Percentiles rank a stretch among this genome's conserved stretches.
Evolutionary conservation across 495 filamentous ascomycete genomes (phyloP).

Genomic region (Oidiodendron maius): DNA sequence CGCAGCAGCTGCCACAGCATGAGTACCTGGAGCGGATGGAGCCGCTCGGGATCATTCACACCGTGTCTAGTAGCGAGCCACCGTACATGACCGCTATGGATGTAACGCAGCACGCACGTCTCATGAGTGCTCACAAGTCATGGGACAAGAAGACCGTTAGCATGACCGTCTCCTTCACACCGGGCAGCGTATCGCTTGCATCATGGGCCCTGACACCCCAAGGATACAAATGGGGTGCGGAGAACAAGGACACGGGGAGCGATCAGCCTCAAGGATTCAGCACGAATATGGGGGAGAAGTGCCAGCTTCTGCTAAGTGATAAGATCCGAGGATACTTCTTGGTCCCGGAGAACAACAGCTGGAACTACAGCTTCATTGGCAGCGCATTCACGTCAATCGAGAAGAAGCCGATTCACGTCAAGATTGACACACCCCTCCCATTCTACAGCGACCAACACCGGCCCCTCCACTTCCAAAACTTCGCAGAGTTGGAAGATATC

Average conservation of each 20-base stretch:
- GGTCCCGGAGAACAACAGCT: slow-evolving; percentile 82
- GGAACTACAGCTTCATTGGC: slow-evolving; percentile 99
- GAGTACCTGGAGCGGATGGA: slow-evolving; percentile 85
- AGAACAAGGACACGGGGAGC: slow-evolving; percentile 87
- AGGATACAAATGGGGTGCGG: slow-evolving; percentile 95
- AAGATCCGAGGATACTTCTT: slow-evolving; percentile 93
- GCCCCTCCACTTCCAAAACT: slow-evolving; percentile 90
- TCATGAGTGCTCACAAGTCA: slow-evolving; percentile 74
- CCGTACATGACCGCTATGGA: slow-evolving; percentile 94
- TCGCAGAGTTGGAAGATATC: slow-evolving; percentile 85
- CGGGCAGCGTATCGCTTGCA: slow-evolving; percentile 92
- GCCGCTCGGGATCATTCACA: slow-evolving; percentile 93
- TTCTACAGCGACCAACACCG: slow-evolving; percentile 96
- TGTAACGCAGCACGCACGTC: slow-evolving; percentile 84
- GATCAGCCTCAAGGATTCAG: slow-evolving; percentile 93
- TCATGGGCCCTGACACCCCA: slow-evolving; percentile 87
- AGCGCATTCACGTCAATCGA: slow-evolving; percentile 77
- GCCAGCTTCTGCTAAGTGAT: slow-evolving; percentile 86
- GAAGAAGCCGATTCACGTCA: slow-evolving; percentile 85
- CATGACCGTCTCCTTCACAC: slow-evolving; percentile 96
- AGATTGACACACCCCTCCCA: slow-evolving; percentile 81
- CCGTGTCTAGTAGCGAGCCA: slow-evolving; percentile 87
- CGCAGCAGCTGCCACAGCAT: slow-evolving; percentile 89
- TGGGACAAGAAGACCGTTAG: slow-evolving; percentile 97
- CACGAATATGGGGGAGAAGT: slow-evolving; percentile 90